Conservation (phyloP, 208 protist species). For the Angomonas ambiguus region DNA sequence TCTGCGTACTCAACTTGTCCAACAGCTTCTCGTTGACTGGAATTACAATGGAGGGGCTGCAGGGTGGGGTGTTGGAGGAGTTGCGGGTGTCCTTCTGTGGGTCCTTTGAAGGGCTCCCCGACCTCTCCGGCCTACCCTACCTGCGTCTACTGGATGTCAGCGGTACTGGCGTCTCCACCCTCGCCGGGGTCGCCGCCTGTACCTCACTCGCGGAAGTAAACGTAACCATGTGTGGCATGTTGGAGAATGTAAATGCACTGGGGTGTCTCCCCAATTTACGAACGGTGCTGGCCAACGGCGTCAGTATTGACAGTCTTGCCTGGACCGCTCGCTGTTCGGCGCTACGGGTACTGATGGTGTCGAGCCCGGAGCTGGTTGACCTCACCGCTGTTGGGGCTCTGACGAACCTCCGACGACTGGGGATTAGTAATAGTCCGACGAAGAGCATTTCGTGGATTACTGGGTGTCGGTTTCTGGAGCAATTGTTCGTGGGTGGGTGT, state of each 20-base stretch:
- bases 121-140: slow-evolving; percentile 3
- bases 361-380: background rate
- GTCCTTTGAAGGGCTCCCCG: slow-evolving; percentile 6
- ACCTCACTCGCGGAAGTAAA: background rate
- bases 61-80: background rate
- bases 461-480: slow-evolving; percentile 22
- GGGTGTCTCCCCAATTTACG: background rate
- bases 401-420: background rate
- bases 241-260: background rate
- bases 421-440: slow-evolving; percentile 1
- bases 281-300: background rate
- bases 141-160: background rate
- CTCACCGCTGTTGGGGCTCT: background rate
- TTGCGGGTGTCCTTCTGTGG: background rate
- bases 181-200: background rate
- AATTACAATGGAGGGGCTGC: background rate
- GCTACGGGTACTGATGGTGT: background rate
- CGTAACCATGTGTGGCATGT: background rate
- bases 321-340: background rate
- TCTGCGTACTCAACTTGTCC: background rate
- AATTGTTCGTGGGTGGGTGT: slow-evolving; percentile 17
- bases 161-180: background rate
- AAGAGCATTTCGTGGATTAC: background rate
- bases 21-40: background rate
- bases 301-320: background rate